Evolutionary conservation across 208 protist species (phyloP), one percentile per base, ranked within the genome.

Genomic region (Kentomonas sorsogonicus): DNA sequence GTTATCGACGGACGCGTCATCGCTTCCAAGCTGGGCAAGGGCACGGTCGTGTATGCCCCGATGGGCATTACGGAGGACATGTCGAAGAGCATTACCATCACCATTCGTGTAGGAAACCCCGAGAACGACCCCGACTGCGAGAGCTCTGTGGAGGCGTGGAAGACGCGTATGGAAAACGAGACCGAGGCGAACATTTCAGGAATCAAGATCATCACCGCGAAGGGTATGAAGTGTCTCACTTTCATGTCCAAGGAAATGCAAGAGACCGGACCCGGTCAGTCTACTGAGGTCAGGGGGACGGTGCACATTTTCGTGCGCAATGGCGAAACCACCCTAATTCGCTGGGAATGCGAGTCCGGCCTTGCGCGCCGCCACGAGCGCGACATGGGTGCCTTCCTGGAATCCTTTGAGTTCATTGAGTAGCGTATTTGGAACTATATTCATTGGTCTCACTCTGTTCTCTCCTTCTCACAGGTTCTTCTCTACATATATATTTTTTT

Each of bases 241-340:
- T 88, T 91, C 69, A 54, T 69, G 16, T 72, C 79, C 23, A 85
- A 86, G 61, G 79, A 74, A 36, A 89, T 89, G 84, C 80, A 91
- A 57, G 84, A 91, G 63, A 59, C 79, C 31, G 80, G 60, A 22
- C 80, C 84, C 47, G 72, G 61, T 20, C 61, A 83, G 55, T 64
- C 69, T 36, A 62, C 80, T 46, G 79, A 89, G 71, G 64, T 86
- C 2, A 48, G 58, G 20, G 77, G 66, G n/a, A 81, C 78, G 46
- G 69, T 89, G 30, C 83, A 69, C 54, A 85, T 91, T 45, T 88
- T 91, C 55, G 74, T 87, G 56, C 74, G 71, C 50, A 55, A 81
- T 25, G 61, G 74, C 30, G 65, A 64, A 25, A 91, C 79, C 6
- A 88, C 78, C 13, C 63, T 91, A 13, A 67, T 91, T 23, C 79